Conservation (phyloP, 345 rosid species). For the Physaria fendleri region DNA sequence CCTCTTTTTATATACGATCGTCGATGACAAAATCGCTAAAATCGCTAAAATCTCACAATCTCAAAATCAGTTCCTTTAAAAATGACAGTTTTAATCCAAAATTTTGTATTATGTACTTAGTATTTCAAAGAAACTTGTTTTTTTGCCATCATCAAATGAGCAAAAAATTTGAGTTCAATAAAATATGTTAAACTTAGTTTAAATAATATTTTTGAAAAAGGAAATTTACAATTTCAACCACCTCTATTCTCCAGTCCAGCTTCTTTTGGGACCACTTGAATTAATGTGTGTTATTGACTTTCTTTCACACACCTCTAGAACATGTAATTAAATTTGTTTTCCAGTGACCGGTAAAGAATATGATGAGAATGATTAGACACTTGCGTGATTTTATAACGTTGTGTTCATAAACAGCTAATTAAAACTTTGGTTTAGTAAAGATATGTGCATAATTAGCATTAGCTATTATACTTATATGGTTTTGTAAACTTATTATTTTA, state of each 20-base stretch:
- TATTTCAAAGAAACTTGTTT: too few relatives aligned
- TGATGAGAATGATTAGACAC: conserved; percentile 23
- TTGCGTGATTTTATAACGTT: neutral
- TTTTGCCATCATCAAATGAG: too few relatives aligned
- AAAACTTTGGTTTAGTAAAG: too few relatives aligned
- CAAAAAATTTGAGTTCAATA: neutral
- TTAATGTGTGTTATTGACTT: conserved; percentile 10
- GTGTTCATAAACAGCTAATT: neutral
- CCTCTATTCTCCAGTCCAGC: conserved; percentile 5
- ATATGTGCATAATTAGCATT: too few relatives aligned
- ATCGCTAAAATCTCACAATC: too few relatives aligned
- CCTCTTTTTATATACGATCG: too few relatives aligned
- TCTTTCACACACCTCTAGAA: conserved; percentile 10
- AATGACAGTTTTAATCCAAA: too few relatives aligned
- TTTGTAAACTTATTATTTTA: neutral
- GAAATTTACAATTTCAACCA: neutral
- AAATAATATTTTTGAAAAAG: neutral
- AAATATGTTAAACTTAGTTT: neutral
- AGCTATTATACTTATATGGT: neutral
- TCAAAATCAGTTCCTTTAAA: too few relatives aligned
- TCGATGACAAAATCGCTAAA: too few relatives aligned
- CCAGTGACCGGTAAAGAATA: conserved; percentile 14
- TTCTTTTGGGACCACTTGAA: conserved; percentile 21
- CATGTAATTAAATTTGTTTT: neutral
- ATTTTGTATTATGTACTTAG: too few relatives aligned